phyloP scores from a whole-genome alignment of 2,329 filamentous ascomycete species.

The Xylaria digitata region DNA sequence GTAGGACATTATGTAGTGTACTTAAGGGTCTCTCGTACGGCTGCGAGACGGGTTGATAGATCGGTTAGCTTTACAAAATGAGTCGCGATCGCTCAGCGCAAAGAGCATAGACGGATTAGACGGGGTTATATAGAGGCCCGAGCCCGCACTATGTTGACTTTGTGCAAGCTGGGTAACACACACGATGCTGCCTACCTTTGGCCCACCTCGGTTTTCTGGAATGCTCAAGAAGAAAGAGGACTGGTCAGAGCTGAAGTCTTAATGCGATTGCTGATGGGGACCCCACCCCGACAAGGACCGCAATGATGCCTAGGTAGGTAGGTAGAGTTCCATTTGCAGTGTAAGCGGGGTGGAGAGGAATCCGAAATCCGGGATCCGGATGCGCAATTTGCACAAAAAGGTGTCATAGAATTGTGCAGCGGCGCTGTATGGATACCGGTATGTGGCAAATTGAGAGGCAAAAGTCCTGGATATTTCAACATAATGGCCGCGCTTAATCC shows the following conservation, averaged over 20 bases:
- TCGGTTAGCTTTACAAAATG: background rate
- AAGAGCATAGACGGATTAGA: background rate
- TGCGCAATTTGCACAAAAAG: background rate
- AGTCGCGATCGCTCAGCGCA: background rate
- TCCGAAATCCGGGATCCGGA: slow-evolving; percentile 17
- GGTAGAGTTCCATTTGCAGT: too few species aligned
- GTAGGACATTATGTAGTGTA: too few species aligned
- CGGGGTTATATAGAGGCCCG: slow-evolving; percentile 7
- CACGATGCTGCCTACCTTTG: background rate
- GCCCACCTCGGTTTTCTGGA: slow-evolving; percentile 9
- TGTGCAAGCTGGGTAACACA: background rate
- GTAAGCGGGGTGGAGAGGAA: slow-evolving; percentile 3
- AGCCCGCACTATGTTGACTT: background rate
- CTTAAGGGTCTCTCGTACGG: too few species aligned
- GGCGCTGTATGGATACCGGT: background rate
- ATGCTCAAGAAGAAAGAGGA: background rate
- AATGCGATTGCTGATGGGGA: background rate
- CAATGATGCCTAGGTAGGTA: slow-evolving; percentile 1
- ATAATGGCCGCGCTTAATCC: too few species aligned
- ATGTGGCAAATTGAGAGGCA: background rate
- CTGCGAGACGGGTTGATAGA: background rate
- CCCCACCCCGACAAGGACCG: background rate
- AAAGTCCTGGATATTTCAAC: too few species aligned
- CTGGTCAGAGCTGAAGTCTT: background rate
- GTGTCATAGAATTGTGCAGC: slow-evolving; percentile 11